These are phyloP conservation scores for Pichia sp. DNA, from an alignment of 1,139 yeast species.

Conservation along the genomic window DNA sequence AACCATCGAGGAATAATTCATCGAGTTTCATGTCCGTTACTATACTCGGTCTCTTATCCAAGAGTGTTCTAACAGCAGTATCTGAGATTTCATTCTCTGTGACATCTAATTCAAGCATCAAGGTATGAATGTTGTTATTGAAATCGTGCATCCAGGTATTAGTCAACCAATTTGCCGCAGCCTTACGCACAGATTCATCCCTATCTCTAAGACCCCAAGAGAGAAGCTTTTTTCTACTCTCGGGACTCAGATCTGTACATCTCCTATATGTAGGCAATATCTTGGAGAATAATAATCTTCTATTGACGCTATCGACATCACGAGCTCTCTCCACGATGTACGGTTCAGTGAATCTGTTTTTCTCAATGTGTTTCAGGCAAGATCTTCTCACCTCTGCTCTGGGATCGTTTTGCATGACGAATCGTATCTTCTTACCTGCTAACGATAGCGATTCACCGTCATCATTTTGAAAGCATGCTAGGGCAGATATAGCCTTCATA, in stretches of 20 bases:
- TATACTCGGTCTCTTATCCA: conserved; percentile 55
- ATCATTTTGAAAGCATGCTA: conserved; percentile 68
- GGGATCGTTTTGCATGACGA: conserved; percentile 66
- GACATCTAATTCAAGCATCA: conserved; percentile 66
- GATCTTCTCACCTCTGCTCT: conserved; percentile 88
- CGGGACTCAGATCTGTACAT: conserved; percentile 51
- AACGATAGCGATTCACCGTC: conserved; percentile 37
- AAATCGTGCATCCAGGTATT: conserved; percentile 65
- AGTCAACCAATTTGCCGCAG: conserved; percentile 67
- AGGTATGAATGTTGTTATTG: conserved; percentile 63
- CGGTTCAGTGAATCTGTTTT: conserved; percentile 47
- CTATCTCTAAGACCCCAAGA: conserved; percentile 87
- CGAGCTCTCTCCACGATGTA: conserved; percentile 73
- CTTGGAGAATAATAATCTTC: conserved; percentile 67
- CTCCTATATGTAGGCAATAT: conserved; percentile 64
- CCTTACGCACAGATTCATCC: conserved; percentile 62
- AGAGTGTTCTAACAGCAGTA: conserved; percentile 56
- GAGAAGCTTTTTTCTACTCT: conserved; percentile 59
- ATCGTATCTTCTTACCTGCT: conserved; percentile 47
- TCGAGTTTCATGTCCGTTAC: conserved; percentile 52
- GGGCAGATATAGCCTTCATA: conserved; percentile 73
- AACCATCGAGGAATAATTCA: conserved; percentile 54
- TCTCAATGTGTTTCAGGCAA: conserved; percentile 63
- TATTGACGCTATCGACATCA: conserved; percentile 63
- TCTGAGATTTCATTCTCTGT: conserved; percentile 59